Evolutionary conservation across 2,329 filamentous ascomycete species (phyloP), one percentile per base, ranked within the genome.

Genomic region (Claviceps humidiphila): DNA sequence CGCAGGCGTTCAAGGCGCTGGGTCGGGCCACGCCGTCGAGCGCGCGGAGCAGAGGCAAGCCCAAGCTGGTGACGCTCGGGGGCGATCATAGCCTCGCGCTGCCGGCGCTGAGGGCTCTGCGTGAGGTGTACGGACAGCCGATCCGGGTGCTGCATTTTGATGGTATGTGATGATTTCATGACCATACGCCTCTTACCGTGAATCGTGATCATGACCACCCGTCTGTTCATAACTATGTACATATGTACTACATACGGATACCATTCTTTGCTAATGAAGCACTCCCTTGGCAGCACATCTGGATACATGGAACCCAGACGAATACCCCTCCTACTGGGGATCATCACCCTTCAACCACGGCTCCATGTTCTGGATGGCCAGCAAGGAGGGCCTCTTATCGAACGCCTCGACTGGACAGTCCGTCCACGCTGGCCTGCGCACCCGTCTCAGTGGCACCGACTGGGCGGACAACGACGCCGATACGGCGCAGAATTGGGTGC

Each of bases 351-450:
- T 94, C 71, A 95, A 84, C 62, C 89, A 95, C 67, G 89, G 90
- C 4, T 87, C 81, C 58, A 93, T 95, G 82, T 95, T 95, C 74
- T 91, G 88, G 85, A 78, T 91, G 58, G 89, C 89, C 5, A 82
- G 83, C 48, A 81, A 82, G 34, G 89, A 95, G 66, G 87, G 87
- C 0, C 71, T 95, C 26, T 82, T 95, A 53, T 75, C 79, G 55
- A 90, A 91, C 66, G 57, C 63, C 14, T 84, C 79, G 0, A 79
- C 77, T 8, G 85, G 93, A 71, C 71, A 74, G 34, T 85, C 80
- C 0, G 87, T 93, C 5, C 89, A 95, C 66, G 89, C 87, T 0
- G 89, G 89, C 1, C 72, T 95, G 49, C 82, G 89, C 45, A 94
- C 88, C 0, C 76, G 88, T 4, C 74, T 95, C 5, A 81, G 79